Base-by-base conservation (phyloP, 2,329 filamentous ascomycete genomes). In the Neonectria punicea region DNA sequence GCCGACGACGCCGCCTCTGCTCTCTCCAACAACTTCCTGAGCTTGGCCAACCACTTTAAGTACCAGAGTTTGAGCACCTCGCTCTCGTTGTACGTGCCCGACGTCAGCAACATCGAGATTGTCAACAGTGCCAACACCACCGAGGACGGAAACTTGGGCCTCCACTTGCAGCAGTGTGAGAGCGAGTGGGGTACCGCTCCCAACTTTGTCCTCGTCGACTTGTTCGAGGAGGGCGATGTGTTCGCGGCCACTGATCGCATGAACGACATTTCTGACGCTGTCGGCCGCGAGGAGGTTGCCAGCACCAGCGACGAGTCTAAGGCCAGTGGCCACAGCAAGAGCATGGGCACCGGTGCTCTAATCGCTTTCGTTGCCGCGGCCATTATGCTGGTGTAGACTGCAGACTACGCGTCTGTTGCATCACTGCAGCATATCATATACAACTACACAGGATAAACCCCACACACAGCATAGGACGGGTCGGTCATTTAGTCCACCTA, bases 41-140 rank as follows among this genome's bases (percentile, higher is more conserved):
- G 92, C 28, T 82, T 96, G 10, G 85, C 93, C 82, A 96, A 96
- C 83, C 93, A 96, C 81, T 95, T 96, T 82, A 85, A 91, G 58
- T 90, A 94, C 81, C 80, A 84, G 62, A 79, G 75, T 5, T 75
- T 89, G 22, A 76, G 82, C n/a, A 78, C 84, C 4, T 83, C 82
- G 64, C 86, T 54, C 41, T 58, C 66, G 14, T 46, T 93, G 72
- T 80, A 87, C 68, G 81, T 88, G 44, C 91, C 91, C 2, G 86
- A 91, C 69, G 81, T 85, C n/a, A 83, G 80, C 67, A 82, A 86
- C 71, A 86, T 92, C 68, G 79, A 80, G 9, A 86, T 83, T 10
- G 93, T 92, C 44, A 95, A 95, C 77, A 88, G 85, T 39, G 82
- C 89, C 9, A 83, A 80, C 11, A 89, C 86, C 3, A 81, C 80